Evolutionary conservation across 2,329 filamentous ascomycete genomes (phyloP), one percentile per base, ranked within the genome.

Genomic region (Epicoccum sorghinum): DNA sequence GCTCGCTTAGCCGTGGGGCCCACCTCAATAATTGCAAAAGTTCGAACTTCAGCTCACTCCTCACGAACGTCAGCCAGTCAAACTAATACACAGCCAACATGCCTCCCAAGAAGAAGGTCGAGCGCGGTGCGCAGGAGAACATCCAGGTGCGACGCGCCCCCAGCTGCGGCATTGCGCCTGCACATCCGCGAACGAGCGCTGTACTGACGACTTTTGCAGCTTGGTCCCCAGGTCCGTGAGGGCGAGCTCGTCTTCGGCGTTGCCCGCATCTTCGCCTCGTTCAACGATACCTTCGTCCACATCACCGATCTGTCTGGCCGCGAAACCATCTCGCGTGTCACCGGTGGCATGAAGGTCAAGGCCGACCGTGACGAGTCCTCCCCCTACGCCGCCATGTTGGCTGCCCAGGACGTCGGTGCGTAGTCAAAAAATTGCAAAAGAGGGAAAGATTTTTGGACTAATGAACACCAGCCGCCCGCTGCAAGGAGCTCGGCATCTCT

Each of bases 291-390:
- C 71, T 82, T 82, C 76, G 95, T 99, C 79, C 95, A 99, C 85
- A 91, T 99, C 79, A 99, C 95, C 85, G 95, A 98, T 96, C 91
- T 99, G 80, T 79, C 78, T 83, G 95, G 95, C 84, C 95, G 95
- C 83, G 95, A 99, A 90, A 99, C 96, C 83, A 97, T 99, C 85
- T 91, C 88, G 88, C 93, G 95, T 91, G 93, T 99, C 72, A 99
- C 96, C 75, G 95, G 96, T 85, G 96, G 96, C 79, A 99, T 99
- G 95, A 99, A 99, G 88, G 95, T 99, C 88, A 99, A 99, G 68
- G 72, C 72, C 53, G 72, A 99, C 79, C 93, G 95, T 87, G 95
- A 99, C 84, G 95, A 99, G 86, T 98, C 93, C 76, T 98, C 95
- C 71, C 95, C 95, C 75, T 99, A 99, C 87, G 95, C 95, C 76